A percentile compares a stretch with the other conserved stretches of the same genome.
These are phyloP conservation scores for Testicularia cyperi DNA, from an alignment of 1,284 basidiomycete genomes.

Conservation along the genomic window DNA sequence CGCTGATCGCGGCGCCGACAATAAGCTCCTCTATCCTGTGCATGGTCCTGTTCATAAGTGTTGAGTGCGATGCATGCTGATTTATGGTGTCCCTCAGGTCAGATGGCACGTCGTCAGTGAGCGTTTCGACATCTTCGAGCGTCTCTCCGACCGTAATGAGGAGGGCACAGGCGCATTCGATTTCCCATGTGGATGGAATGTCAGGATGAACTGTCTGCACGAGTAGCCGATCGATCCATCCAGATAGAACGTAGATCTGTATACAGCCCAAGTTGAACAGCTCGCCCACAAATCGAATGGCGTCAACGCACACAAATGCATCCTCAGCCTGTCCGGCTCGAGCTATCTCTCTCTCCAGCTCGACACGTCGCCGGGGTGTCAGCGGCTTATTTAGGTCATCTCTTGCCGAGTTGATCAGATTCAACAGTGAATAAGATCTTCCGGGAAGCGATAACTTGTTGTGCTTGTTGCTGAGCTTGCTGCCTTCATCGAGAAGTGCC, in stretches of 20 bases:
- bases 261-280: constrained; percentile 9
- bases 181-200: constrained; percentile 47
- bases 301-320: constrained; percentile 11
- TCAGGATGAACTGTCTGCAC: constrained; percentile 34
- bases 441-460: constrained; percentile 15
- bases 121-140: constrained; percentile 20
- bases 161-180: constrained; percentile 48
- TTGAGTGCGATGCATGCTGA: no score
- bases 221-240: constrained; percentile 49
- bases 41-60: no score
- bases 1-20: constrained; percentile 6
- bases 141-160: constrained; percentile 34
- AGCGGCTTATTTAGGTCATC: no score
- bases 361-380: neutral
- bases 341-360: constrained; percentile 7
- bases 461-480: constrained; percentile 3
- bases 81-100: no score
- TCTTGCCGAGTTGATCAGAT: neutral
- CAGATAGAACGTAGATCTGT: neutral
- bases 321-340: constrained; percentile 9
- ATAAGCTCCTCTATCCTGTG: constrained; percentile 11
- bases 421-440: neutral
- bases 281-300: constrained; percentile 29
- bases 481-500: constrained; percentile 9
- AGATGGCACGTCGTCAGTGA: no score